Base-by-base conservation (phyloP, 306 rosid genomes). In the Trifolium pratense region DNA sequence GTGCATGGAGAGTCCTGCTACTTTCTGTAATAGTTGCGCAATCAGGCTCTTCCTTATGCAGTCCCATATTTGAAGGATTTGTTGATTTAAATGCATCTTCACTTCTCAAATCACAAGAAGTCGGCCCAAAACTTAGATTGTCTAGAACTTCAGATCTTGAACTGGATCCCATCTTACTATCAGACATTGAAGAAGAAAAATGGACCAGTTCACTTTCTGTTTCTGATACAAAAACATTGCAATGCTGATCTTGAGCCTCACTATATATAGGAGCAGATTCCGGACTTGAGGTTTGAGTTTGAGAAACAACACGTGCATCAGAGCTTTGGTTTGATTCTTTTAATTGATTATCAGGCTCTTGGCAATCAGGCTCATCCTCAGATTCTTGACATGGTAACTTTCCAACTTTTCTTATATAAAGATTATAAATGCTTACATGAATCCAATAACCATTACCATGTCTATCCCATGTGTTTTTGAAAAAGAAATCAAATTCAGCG, bases 391-490 rank as follows among this genome's bases (percentile, higher is more conserved):
- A 58, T 74, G 87, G 59, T 21, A 69, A 57, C 61, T 31, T 75
- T 55, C 73, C 83, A 43, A 32, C 55, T 45, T 67, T 75, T 73
- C 73, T 83, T 23, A 70, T 1, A 75, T 57, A 75, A 80, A 83
- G 71, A 66, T 87, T 84, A 71, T 62, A 82, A 67, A 1, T 40
- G 9, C 55, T 72, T 5, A 80, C 84, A 80, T 83, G 88, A 53
- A 92, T 84, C 76, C 97, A 90, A 70, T 78, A 85, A 48, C 93
- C 97, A 32, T 85, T 84, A 31, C 96, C 97, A 84, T 90, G 87
- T 82, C 93, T 85, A 34, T 83, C 82, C 98, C 98, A 91, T 16
- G 98, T 86, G 83, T 84, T 89, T 20, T 68, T 76, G 80, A 93
- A 93, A 72, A 93, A 82, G 40, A 77, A 84, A 78, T 93, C 87